These are phyloP conservation scores for Mimosa pudica DNA, from an alignment of 306 rosid species.

Conservation along the genomic window DNA sequence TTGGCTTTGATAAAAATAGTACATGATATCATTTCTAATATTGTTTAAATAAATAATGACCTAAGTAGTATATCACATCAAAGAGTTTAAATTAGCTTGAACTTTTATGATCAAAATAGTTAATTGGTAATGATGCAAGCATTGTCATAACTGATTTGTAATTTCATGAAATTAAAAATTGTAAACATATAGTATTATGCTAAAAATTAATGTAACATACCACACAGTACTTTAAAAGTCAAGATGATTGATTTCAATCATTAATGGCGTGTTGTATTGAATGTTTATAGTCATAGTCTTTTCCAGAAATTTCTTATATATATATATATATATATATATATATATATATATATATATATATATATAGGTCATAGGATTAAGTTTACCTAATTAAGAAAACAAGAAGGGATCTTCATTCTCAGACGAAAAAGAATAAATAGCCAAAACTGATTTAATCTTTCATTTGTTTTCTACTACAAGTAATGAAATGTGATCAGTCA, in stretches of 20 bases:
- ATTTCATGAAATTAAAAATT: too few species aligned
- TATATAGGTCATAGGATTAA: background rate
- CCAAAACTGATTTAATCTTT: background rate
- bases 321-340: too few species aligned
- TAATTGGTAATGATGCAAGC: background rate
- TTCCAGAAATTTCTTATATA: background rate
- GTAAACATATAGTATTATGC: too few species aligned
- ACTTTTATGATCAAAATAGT: background rate
- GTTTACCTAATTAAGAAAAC: conserved; percentile 5
- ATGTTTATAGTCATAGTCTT: background rate
- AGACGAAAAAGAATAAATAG: background rate
- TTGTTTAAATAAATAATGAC: background rate
- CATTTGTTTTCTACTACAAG: background rate
- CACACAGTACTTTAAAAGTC: background rate
- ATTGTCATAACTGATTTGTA: background rate
- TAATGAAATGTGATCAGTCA: background rate
- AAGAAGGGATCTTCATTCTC: background rate
- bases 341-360: too few species aligned
- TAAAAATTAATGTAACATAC: too few species aligned
- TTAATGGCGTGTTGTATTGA: conserved; percentile 3
- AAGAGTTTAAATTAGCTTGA: background rate
- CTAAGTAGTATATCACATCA: background rate
- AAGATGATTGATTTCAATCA: conserved; percentile 4
- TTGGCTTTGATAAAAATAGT: conserved; percentile 1
- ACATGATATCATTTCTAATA: background rate